Conservation (phyloP, 1,139 yeast species). For the Diutina scorzettiae region DNA sequence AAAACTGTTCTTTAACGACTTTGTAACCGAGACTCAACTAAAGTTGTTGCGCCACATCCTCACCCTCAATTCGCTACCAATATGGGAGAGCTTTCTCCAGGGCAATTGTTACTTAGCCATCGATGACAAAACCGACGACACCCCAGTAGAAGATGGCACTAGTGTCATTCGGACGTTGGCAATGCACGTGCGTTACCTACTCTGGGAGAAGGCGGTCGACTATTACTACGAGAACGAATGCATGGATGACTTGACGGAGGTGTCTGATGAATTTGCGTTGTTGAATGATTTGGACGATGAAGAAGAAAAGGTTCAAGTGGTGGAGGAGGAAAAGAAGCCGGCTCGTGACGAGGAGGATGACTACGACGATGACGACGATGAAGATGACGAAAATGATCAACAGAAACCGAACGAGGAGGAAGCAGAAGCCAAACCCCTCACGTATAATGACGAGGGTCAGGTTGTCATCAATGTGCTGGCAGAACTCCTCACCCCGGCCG, state of each 20-base stretch:
- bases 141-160: conserved; percentile 35
- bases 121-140: conserved; percentile 56
- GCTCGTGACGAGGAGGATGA: conserved; percentile 13
- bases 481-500: conserved; percentile 12
- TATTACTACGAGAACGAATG: conserved; percentile 20
- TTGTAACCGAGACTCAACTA: conserved; percentile 51
- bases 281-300: conserved; percentile 22
- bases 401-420: conserved; percentile 11
- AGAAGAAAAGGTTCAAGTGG: conserved; percentile 6
- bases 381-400: conserved; percentile 7
- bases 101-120: conserved; percentile 43
- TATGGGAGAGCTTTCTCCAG: conserved; percentile 45
- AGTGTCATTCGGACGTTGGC: conserved; percentile 44
- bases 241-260: conserved; percentile 17
- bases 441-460: conserved; percentile 18
- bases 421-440: conserved; percentile 27
- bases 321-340: conserved; percentile 12
- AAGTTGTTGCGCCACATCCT: conserved; percentile 37
- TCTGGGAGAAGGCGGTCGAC: conserved; percentile 69
- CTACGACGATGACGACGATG: conserved; percentile 13
- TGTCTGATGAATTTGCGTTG: conserved; percentile 26
- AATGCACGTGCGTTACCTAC: conserved; percentile 50
- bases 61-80: conserved; percentile 16
- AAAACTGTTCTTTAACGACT: conserved; percentile 41
- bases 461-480: conserved; percentile 22